phyloP scores from a whole-genome alignment of 345 rosid species.

The Euclidium syriacum region DNA sequence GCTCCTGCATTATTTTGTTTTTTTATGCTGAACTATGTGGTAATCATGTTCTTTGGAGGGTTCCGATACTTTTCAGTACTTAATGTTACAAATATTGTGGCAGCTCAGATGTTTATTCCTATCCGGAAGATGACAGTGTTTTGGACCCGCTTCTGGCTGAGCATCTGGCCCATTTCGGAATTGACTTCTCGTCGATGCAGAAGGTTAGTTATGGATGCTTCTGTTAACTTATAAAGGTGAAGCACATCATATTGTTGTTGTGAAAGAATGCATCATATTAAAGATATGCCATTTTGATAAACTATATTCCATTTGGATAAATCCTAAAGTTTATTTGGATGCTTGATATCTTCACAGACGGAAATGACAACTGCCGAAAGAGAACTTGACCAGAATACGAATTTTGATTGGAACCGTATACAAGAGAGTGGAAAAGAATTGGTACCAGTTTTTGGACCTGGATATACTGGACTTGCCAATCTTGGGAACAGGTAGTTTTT shows the following conservation, averaged over 20 bases:
- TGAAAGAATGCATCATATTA: too few relatives aligned
- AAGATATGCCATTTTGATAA: constrained; percentile 4
- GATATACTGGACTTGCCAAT: constrained; percentile 93
- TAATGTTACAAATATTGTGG: constrained; percentile 51
- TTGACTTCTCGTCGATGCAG: constrained; percentile 89
- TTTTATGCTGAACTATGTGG: background rate
- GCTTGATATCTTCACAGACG: constrained; percentile 47
- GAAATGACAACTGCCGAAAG: constrained; percentile 99
- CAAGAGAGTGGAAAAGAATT: constrained; percentile 94
- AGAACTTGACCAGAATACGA: constrained; percentile 97
- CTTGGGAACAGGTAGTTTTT: constrained; percentile 87
- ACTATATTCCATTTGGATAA: background rate
- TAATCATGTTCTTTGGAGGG: constrained; percentile 1
- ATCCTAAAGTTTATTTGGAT: constrained; percentile 21
- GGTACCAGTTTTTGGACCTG: constrained; percentile 86
- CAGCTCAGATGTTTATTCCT: constrained; percentile 98
- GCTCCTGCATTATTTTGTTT: constrained; percentile 5
- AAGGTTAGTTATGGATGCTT: constrained; percentile 54
- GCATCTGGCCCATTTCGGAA: constrained; percentile 94
- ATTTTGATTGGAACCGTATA: constrained; percentile 97
- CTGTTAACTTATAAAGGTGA: background rate
- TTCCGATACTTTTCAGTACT: constrained; percentile 28
- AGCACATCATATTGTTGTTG: background rate
- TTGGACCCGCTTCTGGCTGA: constrained; percentile 85
- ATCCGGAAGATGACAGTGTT: constrained; percentile 91